phyloP scores from a whole-genome alignment of 2,329 filamentous ascomycete species.

The Ceratocystis eucalypticola region DNA sequence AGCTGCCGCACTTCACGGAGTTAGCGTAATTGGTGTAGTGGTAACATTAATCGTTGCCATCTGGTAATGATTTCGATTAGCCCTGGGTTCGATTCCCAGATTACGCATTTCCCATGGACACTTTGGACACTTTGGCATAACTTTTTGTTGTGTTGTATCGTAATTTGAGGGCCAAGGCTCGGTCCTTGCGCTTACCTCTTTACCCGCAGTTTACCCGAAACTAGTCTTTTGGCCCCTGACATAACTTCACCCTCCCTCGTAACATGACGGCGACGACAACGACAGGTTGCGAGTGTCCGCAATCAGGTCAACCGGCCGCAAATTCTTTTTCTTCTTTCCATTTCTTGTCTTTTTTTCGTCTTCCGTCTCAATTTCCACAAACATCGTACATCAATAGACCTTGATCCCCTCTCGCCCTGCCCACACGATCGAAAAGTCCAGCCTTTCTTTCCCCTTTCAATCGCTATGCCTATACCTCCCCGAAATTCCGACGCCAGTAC shows the following conservation, averaged over 20 bases:
- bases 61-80: conserved; percentile 15
- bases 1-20: background rate
- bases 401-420: background rate
- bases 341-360: background rate
- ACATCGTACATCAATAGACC: background rate
- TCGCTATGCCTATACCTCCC: background rate
- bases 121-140: background rate
- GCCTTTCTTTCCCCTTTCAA: background rate
- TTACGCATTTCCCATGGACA: background rate
- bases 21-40: conserved; percentile 16
- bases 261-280: background rate
- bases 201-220: background rate
- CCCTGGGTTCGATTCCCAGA: conserved; percentile 17
- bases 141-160: background rate
- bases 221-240: background rate
- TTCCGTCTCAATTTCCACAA: too few species aligned
- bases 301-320: background rate
- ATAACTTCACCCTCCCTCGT: background rate
- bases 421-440: background rate
- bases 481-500: background rate
- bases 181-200: background rate
- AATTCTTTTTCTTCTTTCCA: background rate
- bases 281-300: background rate
- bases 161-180: background rate
- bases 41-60: conserved; percentile 18